Conservation (phyloP, 2,329 filamentous ascomycete species). For the Cladophialophora exuberans region DNA sequence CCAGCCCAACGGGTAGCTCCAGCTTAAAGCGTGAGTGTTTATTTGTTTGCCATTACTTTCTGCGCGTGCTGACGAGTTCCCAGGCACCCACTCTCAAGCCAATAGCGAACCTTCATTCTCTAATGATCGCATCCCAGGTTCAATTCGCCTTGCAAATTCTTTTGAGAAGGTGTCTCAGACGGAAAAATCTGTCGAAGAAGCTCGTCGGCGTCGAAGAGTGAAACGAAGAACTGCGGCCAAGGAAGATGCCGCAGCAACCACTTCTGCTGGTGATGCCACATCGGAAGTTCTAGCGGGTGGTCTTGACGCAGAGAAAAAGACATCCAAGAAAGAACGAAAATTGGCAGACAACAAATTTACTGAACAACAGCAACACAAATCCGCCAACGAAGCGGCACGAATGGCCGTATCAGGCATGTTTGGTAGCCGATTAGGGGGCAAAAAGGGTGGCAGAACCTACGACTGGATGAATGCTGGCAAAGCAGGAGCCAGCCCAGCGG, state of each 20-base stretch:
- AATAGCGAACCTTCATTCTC: slow-evolving; percentile 42
- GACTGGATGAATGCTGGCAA: slow-evolving; percentile 49
- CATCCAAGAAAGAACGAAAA: slow-evolving; percentile 88
- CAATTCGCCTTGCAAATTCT: slow-evolving; percentile 35
- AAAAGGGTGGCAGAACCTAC: slow-evolving; percentile 50
- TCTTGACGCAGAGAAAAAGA: slow-evolving; percentile 67
- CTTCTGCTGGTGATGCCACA: slow-evolving; percentile 60
- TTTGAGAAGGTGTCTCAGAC: slow-evolving; percentile 50
- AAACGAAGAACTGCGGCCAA: slow-evolving; percentile 62
- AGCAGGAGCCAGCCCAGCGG: slow-evolving; percentile 37
- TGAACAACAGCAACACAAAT: slow-evolving; percentile 77
- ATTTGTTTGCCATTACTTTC: slow-evolving; percentile 28
- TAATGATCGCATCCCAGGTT: slow-evolving; percentile 20
- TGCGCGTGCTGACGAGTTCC: slow-evolving; percentile 23
- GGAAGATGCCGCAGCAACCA: slow-evolving; percentile 55
- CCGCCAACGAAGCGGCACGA: slow-evolving; percentile 80
- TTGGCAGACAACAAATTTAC: slow-evolving; percentile 72
- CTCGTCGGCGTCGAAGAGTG: slow-evolving; percentile 67
- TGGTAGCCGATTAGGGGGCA: slow-evolving; percentile 53
- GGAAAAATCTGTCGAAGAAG: slow-evolving; percentile 75
- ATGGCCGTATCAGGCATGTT: slow-evolving; percentile 69
- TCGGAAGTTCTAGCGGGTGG: slow-evolving; percentile 36
- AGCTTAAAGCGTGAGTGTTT: slow-evolving; percentile 45
- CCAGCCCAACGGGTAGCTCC: slow-evolving; percentile 37
- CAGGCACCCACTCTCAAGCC: slow-evolving; percentile 44